A percentile compares a stretch with the other conserved stretches of the same genome.
These are phyloP conservation scores for Ophiocordyceps unilateralis DNA, from an alignment of 2,329 filamentous ascomycete species.

Conservation along the genomic window DNA sequence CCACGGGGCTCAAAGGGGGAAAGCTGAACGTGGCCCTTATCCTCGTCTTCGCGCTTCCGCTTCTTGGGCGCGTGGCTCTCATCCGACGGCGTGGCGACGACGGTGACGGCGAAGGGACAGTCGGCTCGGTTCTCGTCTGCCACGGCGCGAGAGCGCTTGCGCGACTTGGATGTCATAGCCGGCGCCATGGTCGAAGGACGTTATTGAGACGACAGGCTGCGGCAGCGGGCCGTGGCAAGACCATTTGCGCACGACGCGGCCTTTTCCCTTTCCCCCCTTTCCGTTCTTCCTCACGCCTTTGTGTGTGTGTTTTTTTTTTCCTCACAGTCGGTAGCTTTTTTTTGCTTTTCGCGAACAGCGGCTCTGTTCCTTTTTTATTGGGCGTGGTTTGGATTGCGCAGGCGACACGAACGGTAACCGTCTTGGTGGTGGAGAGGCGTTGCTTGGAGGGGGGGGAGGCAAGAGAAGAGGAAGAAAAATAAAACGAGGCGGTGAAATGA, in stretches of 20 bases:
- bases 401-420: too few species aligned
- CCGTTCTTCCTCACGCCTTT: too few species aligned
- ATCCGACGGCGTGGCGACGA: conserved; percentile 11
- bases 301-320: too few species aligned
- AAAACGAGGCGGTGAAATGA: background rate
- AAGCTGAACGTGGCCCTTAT: conserved; percentile 28
- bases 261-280: too few species aligned
- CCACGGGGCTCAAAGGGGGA: conserved; percentile 37
- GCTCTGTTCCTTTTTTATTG: too few species aligned
- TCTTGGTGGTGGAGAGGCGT: background rate
- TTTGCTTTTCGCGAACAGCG: too few species aligned
- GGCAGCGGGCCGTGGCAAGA: background rate
- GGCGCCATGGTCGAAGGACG: background rate
- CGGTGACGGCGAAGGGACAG: conserved; percentile 31
- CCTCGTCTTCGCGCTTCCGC: conserved; percentile 27
- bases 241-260: background rate
- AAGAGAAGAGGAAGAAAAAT: background rate
- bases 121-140: conserved; percentile 35
- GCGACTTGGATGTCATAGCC: conserved; percentile 15
- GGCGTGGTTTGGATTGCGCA: too few species aligned
- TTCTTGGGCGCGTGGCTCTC: conserved; percentile 27
- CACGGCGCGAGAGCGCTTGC: conserved; percentile 34
- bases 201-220: background rate
- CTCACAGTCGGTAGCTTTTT: too few species aligned
- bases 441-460: background rate